Percentiles rank a stretch among this genome's conserved stretches.
Conservation (phyloP, 306 rosid species). For the Vigna angularis region DNA sequence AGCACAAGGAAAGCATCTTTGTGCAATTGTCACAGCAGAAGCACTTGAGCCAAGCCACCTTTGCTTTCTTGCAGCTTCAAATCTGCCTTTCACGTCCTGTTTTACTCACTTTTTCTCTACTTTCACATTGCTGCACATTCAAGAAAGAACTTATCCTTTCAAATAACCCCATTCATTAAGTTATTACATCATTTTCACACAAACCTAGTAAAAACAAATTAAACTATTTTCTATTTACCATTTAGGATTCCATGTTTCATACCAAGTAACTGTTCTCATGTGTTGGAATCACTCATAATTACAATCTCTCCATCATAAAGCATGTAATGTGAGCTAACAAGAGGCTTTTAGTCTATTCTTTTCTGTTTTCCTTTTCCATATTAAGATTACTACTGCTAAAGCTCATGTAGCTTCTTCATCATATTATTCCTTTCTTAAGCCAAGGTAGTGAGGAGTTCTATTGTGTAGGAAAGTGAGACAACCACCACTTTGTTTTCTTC, state of each 20-base stretch:
- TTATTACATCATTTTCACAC: slow-evolving; percentile 11
- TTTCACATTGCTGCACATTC: slow-evolving; percentile 54
- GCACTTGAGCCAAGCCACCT: slow-evolving; percentile 40
- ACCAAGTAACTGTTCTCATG: neutral
- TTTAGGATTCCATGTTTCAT: neutral
- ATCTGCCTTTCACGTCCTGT: slow-evolving; percentile 26
- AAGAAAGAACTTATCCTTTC: slow-evolving; percentile 67
- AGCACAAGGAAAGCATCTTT: slow-evolving; percentile 56
- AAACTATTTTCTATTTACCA: no score
- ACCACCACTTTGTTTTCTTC: slow-evolving; percentile 36
- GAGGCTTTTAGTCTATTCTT: slow-evolving; percentile 47
- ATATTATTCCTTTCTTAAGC: slow-evolving; percentile 79
- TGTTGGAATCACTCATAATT: neutral
- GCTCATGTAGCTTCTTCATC: slow-evolving; percentile 58
- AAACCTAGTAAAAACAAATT: slow-evolving; percentile 21
- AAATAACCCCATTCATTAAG: slow-evolving; percentile 37
- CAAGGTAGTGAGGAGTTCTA: slow-evolving; percentile 40
- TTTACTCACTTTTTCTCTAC: slow-evolving; percentile 45
- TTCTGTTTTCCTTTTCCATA: slow-evolving; percentile 3
- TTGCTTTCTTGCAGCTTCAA: slow-evolving; percentile 47
- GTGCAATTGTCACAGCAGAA: slow-evolving; percentile 34
- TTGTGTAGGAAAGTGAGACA: slow-evolving; percentile 47
- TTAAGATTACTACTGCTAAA: slow-evolving; percentile 40
- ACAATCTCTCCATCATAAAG: slow-evolving; percentile 2
- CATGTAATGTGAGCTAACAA: slow-evolving; percentile 45